Percentiles rank a stretch among this genome's conserved stretches.
These are phyloP conservation scores for Pseudocercospora fuligena DNA, from an alignment of 2,329 filamentous ascomycete species.

Conservation along the genomic window DNA sequence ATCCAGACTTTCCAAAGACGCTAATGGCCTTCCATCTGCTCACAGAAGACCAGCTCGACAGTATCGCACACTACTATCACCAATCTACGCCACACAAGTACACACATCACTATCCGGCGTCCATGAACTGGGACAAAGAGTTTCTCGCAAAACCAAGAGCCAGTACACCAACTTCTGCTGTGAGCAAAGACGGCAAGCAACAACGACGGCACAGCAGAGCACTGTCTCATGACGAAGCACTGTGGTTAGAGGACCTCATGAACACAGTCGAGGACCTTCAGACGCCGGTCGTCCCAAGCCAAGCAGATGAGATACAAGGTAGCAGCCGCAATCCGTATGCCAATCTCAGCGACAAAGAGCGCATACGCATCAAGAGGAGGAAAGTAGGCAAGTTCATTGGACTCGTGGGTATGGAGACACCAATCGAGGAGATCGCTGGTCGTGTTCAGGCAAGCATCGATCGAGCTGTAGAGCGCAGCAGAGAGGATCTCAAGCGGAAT, in stretches of 20 bases:
- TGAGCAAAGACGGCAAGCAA: slow-evolving; percentile 10
- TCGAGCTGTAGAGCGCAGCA: slow-evolving; percentile 35
- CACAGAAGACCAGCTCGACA: slow-evolving; percentile 71
- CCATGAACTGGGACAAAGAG: slow-evolving; percentile 64
- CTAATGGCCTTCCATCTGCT: slow-evolving; percentile 76
- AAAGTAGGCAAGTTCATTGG: slow-evolving; percentile 77
- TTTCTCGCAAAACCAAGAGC: slow-evolving; percentile 40
- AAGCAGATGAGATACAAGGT: slow-evolving; percentile 10
- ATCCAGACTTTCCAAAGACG: slow-evolving; percentile 68
- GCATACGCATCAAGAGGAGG: slow-evolving; percentile 63
- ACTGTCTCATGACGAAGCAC: slow-evolving; percentile 29
- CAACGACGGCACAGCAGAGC: slow-evolving; percentile 24
- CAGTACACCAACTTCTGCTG: slow-evolving; percentile 13
- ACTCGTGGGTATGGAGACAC: slow-evolving; percentile 65
- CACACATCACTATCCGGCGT: slow-evolving; percentile 67
- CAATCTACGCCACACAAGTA: slow-evolving; percentile 65
- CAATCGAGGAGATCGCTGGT: slow-evolving; percentile 52
- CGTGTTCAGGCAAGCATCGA: slow-evolving; percentile 44
- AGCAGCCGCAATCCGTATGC: slow-evolving; percentile 31
- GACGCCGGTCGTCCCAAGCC: slow-evolving; percentile 9
- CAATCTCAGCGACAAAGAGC: slow-evolving; percentile 44
- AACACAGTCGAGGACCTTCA: slow-evolving; percentile 47
- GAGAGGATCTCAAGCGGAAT: slow-evolving; percentile 40
- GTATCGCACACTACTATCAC: slow-evolving; percentile 73
- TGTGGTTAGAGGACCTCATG: slow-evolving; percentile 37